A percentile compares a stretch with the other conserved stretches of the same genome.
phyloP scores from a whole-genome alignment of 2,329 filamentous ascomycete genomes.

The Aspergillus chevalieri region DNA sequence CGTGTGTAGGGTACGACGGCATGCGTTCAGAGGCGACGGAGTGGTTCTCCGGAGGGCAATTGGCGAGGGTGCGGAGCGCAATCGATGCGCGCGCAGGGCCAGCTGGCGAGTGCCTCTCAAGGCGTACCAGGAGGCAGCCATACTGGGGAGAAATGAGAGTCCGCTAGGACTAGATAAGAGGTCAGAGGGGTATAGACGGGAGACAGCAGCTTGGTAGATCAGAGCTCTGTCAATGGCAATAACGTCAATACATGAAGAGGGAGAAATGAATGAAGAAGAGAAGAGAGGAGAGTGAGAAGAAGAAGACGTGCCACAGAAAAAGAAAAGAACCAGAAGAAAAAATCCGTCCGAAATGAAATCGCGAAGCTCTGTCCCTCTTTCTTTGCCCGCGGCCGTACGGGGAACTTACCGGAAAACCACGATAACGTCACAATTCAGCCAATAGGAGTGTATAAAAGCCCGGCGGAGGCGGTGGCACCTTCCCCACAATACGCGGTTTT shows the following conservation, averaged over 20 bases:
- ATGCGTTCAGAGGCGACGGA: constrained; percentile 24
- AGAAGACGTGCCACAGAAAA: constrained; percentile 3
- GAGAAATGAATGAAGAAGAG: neutral
- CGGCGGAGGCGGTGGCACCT: neutral
- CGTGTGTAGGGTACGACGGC: constrained; percentile 25
- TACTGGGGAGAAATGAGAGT: constrained; percentile 5
- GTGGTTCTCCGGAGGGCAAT: constrained; percentile 17
- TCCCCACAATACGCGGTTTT: neutral
- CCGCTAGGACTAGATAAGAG: neutral
- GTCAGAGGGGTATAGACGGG: neutral
- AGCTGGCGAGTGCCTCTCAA: constrained; percentile 32
- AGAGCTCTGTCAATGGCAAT: neutral
- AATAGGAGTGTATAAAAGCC: neutral
- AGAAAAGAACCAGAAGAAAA: neutral
- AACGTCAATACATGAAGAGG: neutral
- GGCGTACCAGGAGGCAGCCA: constrained; percentile 31
- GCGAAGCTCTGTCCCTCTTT: neutral
- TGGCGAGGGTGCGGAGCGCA: constrained; percentile 19
- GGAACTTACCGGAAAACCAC: neutral
- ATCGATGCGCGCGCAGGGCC: constrained; percentile 23
- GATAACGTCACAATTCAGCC: neutral
- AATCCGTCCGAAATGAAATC: neutral
- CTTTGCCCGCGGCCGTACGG: neutral
- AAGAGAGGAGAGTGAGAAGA: constrained; percentile 1
- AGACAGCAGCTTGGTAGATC: neutral